Base-by-base conservation (phyloP, 257 asterid genomes). In the Asclepias syriaca region DNA sequence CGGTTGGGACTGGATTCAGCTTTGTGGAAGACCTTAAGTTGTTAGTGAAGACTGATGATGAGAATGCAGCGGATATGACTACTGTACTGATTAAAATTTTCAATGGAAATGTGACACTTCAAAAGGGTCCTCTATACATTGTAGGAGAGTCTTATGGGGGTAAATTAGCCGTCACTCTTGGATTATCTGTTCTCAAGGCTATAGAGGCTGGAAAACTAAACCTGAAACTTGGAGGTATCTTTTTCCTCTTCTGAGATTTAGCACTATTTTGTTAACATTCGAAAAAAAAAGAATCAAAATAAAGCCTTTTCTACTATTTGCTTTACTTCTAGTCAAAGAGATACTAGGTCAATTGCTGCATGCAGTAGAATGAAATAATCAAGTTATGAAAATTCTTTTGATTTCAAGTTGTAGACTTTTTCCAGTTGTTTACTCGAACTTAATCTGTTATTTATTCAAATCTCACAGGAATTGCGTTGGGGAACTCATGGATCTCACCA, bases 61-160 rank as follows among this genome's bases (percentile, higher is more conserved):
- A 89, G 69, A 96, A 96, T 51, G 99, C 96, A 48, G 76, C 78
- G 73, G 99, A 94, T 87, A 75, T 90, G 43, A 91, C 97, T 4
- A 82, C 90, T 72, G 75, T 95, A n/a, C 81, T 95, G 77, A 90
- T 85, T 18, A 71, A 83, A 64, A 63, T 92, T 74, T 95, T 90
- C 66, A 90, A 95, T 66, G 81, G 84, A 69, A 88, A 81, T 45
- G 75, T 46, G 71, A 86, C 74, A n/a, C 81, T 95, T 15, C 98
- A 88, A 66, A 84, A 84, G 76, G 88, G 96, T 61, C 96, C 95
- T 69, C 80, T 95, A 46, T 92, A 90, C 51, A 80, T 95, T 39
- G 97, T 88, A 2, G 98, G 97, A 9, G 99, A 95, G 83, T 95
- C 98, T 54, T 95, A 95, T 80, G 99, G 99, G 8, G 97, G 99